Evolutionary conservation across 257 asterid species (phyloP), one percentile per base, ranked within the genome.

Genomic region (Nicotiana obtusifolia): DNA sequence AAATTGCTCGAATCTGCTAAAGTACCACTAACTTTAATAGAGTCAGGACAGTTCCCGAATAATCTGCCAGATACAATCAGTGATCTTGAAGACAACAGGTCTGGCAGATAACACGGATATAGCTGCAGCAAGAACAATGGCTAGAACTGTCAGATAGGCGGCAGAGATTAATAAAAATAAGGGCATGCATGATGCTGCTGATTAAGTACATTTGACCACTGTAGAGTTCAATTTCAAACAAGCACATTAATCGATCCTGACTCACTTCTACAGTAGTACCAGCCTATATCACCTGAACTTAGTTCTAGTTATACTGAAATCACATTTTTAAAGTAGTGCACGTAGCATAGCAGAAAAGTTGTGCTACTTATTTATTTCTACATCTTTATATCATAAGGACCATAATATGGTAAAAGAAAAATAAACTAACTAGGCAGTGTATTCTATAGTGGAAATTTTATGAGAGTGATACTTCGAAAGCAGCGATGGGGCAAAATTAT

Each of bases 51-150:
- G 78, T 87, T 83, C 20, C 97, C 98, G 7, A 68, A 26, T 81
- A 85, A 95, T 87, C 98, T 92, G 82, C 99, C 99, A 15, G 91
- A 91, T 84, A 93, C 87, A 86, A 89, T 47, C 53, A 95, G 84
- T 60, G 99, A 97, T 47, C 88, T 80, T 83, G 90, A 92, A 75
- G 91, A 86, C 14, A 86, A 87, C 69, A 95, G 81, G 87, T 95
- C 98, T 47, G 97, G 97, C 69, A 89, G 81, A 83, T 81, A 83
- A 84, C 69, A 44, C 5, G 98, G 97, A 84, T 86, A 88, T 83
- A 93, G 84, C 99, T 95, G 92, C 93, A 86, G 60, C 2, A 69
- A 68, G 67, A 82, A 71, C 57, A 62, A 14, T 24, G 57, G 68
- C 62, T 66, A 53, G 75, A 64, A 67, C 57, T 31, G 67, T 35